These are phyloP conservation scores for Fusarium floridanum DNA, from an alignment of 2,329 filamentous ascomycete species.

Conservation along the genomic window DNA sequence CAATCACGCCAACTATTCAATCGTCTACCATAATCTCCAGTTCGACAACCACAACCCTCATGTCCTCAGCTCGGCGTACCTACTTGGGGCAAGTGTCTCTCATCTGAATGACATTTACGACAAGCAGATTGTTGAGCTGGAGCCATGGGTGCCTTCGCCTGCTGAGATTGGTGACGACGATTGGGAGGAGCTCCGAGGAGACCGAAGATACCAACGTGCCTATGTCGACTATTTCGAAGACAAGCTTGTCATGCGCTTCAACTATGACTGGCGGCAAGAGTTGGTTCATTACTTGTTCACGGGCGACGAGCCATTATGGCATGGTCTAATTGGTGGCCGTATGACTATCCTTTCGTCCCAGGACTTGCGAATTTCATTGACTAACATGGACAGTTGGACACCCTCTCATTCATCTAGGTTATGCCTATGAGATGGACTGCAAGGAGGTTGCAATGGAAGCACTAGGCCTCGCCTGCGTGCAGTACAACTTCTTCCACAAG, in stretches of 20 bases:
- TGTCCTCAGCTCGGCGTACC: conserved; percentile 85
- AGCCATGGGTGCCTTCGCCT: conserved; percentile 86
- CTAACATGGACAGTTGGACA: conserved; percentile 76
- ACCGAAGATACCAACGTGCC: conserved; percentile 85
- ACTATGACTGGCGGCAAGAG: conserved; percentile 88
- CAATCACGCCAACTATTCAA: conserved; percentile 90
- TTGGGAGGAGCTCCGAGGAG: conserved; percentile 87
- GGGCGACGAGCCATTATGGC: conserved; percentile 81
- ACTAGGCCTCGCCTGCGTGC: conserved; percentile 73
- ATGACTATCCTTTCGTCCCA: conserved; percentile 52
- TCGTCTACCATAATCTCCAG: conserved; percentile 80
- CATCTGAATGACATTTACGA: conserved; percentile 88
- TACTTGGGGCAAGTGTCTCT: conserved; percentile 80
- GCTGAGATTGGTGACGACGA: conserved; percentile 85
- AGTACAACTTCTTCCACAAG: conserved; percentile 72
- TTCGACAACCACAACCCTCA: conserved; percentile 90
- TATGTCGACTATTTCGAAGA: conserved; percentile 98
- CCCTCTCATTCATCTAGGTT: conserved; percentile 94
- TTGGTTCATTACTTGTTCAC: conserved; percentile 81
- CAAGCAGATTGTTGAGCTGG: conserved; percentile 75
- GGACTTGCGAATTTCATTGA: neutral
- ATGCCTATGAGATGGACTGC: conserved; percentile 89
- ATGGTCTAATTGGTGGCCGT: conserved; percentile 84
- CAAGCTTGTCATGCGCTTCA: conserved; percentile 76
- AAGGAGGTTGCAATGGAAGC: conserved; percentile 92